Conservation (phyloP, 2,329 filamentous ascomycete genomes). For the Trichoderma sp. region DNA sequence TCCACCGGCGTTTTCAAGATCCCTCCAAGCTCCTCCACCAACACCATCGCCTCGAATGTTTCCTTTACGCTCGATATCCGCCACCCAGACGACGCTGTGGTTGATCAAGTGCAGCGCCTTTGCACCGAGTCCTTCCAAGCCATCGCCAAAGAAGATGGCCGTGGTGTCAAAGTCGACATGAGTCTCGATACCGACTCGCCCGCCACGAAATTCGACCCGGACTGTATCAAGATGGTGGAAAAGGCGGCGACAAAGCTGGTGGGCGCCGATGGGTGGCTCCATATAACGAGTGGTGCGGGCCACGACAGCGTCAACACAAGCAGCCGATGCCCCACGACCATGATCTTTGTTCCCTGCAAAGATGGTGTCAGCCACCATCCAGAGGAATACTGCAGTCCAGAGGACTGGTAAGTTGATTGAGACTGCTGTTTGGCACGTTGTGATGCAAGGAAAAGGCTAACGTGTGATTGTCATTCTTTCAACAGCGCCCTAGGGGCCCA, state of each 20-base stretch:
- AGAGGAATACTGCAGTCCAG: conserved; percentile 42
- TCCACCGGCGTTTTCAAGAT: conserved; percentile 41
- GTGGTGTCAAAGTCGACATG: conserved; percentile 57
- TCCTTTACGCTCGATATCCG: conserved; percentile 70
- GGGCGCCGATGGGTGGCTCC: conserved; percentile 46
- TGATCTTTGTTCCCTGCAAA: conserved; percentile 46
- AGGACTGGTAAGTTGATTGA: conserved; percentile 39
- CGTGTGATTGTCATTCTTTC: neutral
- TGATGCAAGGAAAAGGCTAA: neutral
- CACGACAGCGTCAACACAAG: conserved; percentile 46
- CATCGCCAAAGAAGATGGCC: conserved; percentile 36
- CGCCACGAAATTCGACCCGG: conserved; percentile 65
- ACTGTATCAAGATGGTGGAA: conserved; percentile 67
- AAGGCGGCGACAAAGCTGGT: conserved; percentile 60
- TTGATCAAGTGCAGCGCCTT: conserved; percentile 49
- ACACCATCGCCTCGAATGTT: conserved; percentile 70
- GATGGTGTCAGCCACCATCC: conserved; percentile 46
- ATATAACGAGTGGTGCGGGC: conserved; percentile 45
- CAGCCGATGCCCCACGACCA: conserved; percentile 41
- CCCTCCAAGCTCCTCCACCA: conserved; percentile 67
- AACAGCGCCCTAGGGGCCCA: conserved; percentile 37
- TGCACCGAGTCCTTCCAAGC: conserved; percentile 34
- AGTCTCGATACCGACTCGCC: conserved; percentile 62
- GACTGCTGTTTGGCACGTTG: too few species aligned
- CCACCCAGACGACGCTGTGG: conserved; percentile 56